Percentiles rank a stretch among this genome's conserved stretches.
These are phyloP conservation scores for Amoeboradix gromovi DNA, from an alignment of 371 early-diverging fungal species.

Conservation along the genomic window DNA sequence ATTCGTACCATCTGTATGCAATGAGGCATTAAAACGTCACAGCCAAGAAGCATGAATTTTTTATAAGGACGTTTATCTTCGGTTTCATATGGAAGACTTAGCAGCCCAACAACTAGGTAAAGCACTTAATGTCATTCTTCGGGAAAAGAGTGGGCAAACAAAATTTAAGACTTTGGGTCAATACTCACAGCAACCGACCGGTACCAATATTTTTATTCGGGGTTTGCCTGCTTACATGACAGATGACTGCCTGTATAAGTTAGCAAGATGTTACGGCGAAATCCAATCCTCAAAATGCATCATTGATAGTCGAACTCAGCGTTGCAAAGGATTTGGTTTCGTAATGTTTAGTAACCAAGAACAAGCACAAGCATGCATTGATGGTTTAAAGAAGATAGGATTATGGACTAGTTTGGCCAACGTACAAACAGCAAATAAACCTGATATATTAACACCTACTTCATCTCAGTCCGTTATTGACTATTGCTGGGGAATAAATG, in stretches of 20 bases:
- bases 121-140: background rate
- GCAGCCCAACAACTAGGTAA: background rate
- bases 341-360: conserved; percentile 45
- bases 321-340: conserved; percentile 71
- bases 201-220: background rate
- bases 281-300: conserved; percentile 57
- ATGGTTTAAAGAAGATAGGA: conserved; percentile 1
- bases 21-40: no score
- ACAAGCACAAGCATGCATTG: conserved; percentile 4
- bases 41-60: no score
- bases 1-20: no score
- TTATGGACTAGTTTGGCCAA: background rate
- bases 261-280: conserved; percentile 15
- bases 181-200: background rate
- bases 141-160: background rate
- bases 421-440: background rate
- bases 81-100: background rate
- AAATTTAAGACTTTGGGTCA: background rate
- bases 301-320: conserved; percentile 37
- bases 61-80: no score
- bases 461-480: background rate
- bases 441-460: background rate
- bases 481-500: background rate
- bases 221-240: background rate
- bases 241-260: background rate